phyloP scores from a whole-genome alignment of 1,139 yeast genomes.

The Suhomyces wounanorum region DNA sequence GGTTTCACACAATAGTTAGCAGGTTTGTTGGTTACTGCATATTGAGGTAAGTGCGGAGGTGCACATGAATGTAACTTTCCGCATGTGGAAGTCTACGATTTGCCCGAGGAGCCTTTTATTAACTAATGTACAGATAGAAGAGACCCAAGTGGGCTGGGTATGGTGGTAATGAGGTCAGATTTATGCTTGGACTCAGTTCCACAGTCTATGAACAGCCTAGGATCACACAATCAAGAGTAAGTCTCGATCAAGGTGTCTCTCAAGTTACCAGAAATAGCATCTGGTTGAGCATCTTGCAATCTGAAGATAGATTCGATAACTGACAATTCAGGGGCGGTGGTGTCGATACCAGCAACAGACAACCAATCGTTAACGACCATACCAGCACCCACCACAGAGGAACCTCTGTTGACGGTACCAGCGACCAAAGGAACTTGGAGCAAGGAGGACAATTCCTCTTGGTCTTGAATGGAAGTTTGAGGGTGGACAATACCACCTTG shows the following conservation, averaged over 20 bases:
- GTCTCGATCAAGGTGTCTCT: constrained; percentile 92
- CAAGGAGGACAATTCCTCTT: constrained; percentile 93
- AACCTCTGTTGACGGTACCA: constrained; percentile 98
- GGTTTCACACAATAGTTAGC: background rate
- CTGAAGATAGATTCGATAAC: constrained; percentile 96
- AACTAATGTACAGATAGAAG: constrained; percentile 12
- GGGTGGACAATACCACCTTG: constrained; percentile 99
- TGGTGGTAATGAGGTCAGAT: background rate
- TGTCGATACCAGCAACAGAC: constrained; percentile 94
- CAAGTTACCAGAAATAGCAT: constrained; percentile 76
- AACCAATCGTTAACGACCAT: constrained; percentile 98
- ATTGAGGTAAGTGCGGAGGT: background rate
- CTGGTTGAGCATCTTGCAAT: constrained; percentile 86
- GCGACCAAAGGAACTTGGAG: constrained; percentile 98
- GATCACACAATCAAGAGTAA: constrained; percentile 38
- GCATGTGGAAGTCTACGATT: constrained; percentile 1
- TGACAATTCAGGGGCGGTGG: constrained; percentile 97
- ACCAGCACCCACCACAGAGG: constrained; percentile 97
- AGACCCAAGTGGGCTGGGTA: background rate
- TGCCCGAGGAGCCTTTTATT: constrained; percentile 9
- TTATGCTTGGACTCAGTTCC: background rate
- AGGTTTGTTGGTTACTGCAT: background rate
- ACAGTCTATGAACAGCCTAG: background rate
- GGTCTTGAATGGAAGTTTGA: constrained; percentile 95
- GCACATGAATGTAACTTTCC: background rate